These are phyloP conservation scores for Globisporangium nagaii DNA, from an alignment of 352 stramenopile species.

Conservation along the genomic window DNA sequence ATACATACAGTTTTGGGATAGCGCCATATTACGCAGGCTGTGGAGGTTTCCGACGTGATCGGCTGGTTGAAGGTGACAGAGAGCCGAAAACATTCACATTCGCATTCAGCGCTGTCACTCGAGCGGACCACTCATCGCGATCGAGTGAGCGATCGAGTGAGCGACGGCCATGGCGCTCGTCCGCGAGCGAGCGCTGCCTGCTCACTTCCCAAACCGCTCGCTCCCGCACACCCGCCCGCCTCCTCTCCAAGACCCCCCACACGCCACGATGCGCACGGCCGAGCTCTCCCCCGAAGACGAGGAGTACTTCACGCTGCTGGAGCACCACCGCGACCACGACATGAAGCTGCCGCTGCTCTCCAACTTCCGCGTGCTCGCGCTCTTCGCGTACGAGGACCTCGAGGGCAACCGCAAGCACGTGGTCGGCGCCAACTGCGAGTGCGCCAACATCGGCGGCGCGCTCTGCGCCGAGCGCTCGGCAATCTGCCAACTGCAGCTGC, in stretches of 20 bases:
- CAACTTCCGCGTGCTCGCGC: constrained; percentile 39
- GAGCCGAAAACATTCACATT: constrained; percentile 1
- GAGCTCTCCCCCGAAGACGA: constrained; percentile 40
- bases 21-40: not conserved
- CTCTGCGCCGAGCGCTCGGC: constrained; percentile 86
- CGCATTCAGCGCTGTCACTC: not conserved
- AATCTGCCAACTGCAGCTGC: constrained; percentile 55
- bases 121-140: constrained; percentile 1
- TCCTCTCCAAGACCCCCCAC: not conserved
- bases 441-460: constrained; percentile 72
- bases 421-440: constrained; percentile 83
- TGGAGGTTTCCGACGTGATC: not conserved
- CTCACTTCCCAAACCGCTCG: constrained; percentile 12
- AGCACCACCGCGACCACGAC: constrained; percentile 33
- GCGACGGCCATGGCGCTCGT: too few relatives aligned
- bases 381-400: constrained; percentile 56
- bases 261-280: constrained; percentile 33
- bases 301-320: constrained; percentile 32
- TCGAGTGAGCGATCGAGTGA: not conserved
- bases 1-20: not conserved
- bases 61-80: not conserved
- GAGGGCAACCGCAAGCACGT: constrained; percentile 43
- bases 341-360: constrained; percentile 33
- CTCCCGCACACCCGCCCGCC: not conserved
- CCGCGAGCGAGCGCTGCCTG: too few relatives aligned